A percentile compares a stretch with the other conserved stretches of the same genome.
Evolutionary conservation across 2,329 filamentous ascomycete species (phyloP).

Genomic region (Cladosporium sp.): DNA sequence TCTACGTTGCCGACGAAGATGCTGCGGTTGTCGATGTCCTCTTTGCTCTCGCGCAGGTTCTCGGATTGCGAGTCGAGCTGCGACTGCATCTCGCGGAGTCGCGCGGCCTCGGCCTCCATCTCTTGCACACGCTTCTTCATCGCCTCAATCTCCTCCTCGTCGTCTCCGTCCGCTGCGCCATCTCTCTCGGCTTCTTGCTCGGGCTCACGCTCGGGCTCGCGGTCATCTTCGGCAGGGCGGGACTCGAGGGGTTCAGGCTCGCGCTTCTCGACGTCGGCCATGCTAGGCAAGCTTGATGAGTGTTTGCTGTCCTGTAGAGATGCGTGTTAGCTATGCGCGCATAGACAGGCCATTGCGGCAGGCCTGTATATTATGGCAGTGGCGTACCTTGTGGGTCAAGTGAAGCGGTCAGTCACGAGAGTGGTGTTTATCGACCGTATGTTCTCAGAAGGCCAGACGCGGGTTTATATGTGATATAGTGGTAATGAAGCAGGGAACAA

Average conservation of each 20-base stretch:
- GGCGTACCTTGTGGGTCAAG: not conserved
- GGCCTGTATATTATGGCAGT: not conserved
- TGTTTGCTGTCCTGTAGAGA: not conserved
- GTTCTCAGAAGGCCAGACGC: too few relatives aligned
- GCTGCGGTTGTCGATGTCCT: slow-evolving; percentile 90
- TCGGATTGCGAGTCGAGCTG: slow-evolving; percentile 77
- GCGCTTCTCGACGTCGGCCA: slow-evolving; percentile 9
- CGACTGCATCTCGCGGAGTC: slow-evolving; percentile 54
- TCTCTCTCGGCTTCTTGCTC: slow-evolving; percentile 14
- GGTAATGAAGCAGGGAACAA: not conserved
- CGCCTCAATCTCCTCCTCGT: slow-evolving; percentile 42
- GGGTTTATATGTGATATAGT: not conserved
- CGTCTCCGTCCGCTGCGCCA: slow-evolving; percentile 29
- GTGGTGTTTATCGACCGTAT: too few relatives aligned
- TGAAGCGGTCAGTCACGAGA: too few relatives aligned
- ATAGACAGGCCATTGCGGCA: not conserved
- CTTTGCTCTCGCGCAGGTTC: slow-evolving; percentile 84
- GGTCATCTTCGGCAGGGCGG: slow-evolving; percentile 4
- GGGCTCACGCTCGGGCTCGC: not conserved
- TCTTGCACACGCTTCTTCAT: slow-evolving; percentile 53
- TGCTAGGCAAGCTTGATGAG: not conserved
- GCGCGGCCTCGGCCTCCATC: slow-evolving; percentile 56
- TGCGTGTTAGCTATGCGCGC: slow-evolving; percentile 1
- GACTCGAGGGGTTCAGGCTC: slow-evolving; percentile 4
- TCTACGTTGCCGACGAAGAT: slow-evolving; percentile 99